Base-by-base conservation (phyloP, 768 basidiomycete genomes). In the Mycena metata region DNA sequence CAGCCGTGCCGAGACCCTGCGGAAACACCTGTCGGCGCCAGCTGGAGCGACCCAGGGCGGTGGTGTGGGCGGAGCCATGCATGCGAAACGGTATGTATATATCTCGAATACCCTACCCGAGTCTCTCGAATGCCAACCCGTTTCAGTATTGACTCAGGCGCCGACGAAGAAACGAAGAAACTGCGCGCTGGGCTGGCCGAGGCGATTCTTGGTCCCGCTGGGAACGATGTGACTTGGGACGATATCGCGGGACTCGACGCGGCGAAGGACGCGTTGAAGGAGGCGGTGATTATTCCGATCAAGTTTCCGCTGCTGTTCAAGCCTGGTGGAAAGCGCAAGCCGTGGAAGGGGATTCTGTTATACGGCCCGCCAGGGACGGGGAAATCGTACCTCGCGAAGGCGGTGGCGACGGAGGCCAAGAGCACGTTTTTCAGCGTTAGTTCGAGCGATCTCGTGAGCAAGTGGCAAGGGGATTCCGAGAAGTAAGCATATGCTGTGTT, bases 391-490 rank as follows among this genome's bases (percentile, higher is more conserved):
- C 84, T 94, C 54, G 93, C 93, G 0, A 94, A 94, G 78, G 93
- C 93, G 2, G 93, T 94, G 24, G 93, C 93, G 35, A 94, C 92
- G 11, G 93, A 94, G 79, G 91, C 93, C 59, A 94, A 94, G 81
- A 91, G 91, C 76, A 94, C 93, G 10, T 94, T 94, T 82, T 94
- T 94, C 79, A 89, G 88, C 67, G 91, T 94, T 64, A 90, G 89
- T 72, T 90, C 89, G 30, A 90, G 88, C 74, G 93, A 94, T 74
- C 81, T 94, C 42, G 93, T 94, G 42, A 91, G 90, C 75, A 94
- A 94, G 74, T 94, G 93, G 93, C 93, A 94, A 83, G 93, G 93
- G 23, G 93, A 94, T 76, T 91, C 90, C 1, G 93, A 94, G 79
- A 80, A 91, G 92, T 90, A 43, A 10, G 62, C 75, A 87, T 79